These are phyloP conservation scores for Angomonas desouzai DNA, from an alignment of 208 protist species.

Conservation along the genomic window DNA sequence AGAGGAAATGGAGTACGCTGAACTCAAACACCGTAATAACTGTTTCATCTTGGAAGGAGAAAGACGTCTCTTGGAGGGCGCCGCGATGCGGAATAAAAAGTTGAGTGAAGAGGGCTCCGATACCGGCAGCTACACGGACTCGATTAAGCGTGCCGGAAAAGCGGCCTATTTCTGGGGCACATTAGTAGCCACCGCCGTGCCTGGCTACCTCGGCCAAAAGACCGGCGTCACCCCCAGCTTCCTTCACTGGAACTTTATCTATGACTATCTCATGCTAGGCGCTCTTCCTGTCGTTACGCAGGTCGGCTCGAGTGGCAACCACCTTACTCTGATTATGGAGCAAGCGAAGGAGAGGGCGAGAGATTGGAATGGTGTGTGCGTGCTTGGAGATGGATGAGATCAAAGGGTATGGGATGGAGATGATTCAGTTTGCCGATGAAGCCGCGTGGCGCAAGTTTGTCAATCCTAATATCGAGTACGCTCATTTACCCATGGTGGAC, in stretches of 20 bases:
- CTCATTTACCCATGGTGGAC: slow-evolving; percentile 68
- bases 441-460: slow-evolving; percentile 48
- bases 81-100: background rate
- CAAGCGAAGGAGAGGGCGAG: slow-evolving; percentile 46
- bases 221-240: slow-evolving; percentile 64
- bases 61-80: slow-evolving; percentile 26
- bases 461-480: slow-evolving; percentile 43
- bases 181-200: slow-evolving; percentile 70
- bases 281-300: slow-evolving; percentile 79
- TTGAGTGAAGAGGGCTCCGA: background rate
- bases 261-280: slow-evolving; percentile 67
- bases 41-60: slow-evolving; percentile 52
- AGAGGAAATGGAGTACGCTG: slow-evolving; percentile 38
- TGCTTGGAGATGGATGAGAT: slow-evolving; percentile 76
- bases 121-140: slow-evolving; percentile 15
- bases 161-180: slow-evolving; percentile 83
- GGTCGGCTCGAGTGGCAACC: slow-evolving; percentile 75
- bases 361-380: slow-evolving; percentile 73
- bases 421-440: slow-evolving; percentile 79
- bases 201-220: slow-evolving; percentile 74
- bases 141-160: slow-evolving; percentile 43
- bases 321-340: slow-evolving; percentile 51
- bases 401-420: slow-evolving; percentile 69
- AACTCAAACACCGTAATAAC: slow-evolving; percentile 45
- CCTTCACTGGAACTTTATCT: slow-evolving; percentile 85